A percentile compares a stretch with the other conserved stretches of the same genome.
These are phyloP conservation scores for Aschersonia sp. DNA, from an alignment of 2,329 filamentous ascomycete genomes.

Conservation along the genomic window DNA sequence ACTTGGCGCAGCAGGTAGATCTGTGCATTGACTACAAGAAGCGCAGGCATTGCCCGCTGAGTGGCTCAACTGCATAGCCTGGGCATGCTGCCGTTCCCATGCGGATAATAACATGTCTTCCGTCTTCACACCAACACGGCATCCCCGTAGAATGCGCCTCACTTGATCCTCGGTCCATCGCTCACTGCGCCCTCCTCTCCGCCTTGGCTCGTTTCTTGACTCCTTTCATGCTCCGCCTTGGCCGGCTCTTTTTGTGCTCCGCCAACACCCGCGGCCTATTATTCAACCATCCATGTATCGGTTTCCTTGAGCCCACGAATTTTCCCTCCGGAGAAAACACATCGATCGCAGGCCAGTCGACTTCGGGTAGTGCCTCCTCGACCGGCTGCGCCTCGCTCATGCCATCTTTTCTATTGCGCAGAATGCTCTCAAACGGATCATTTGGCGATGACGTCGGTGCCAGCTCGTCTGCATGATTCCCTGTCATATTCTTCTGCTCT, in stretches of 20 bases:
- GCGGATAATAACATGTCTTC: no score
- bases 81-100: not conserved
- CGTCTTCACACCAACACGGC: no score
- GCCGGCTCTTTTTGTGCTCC: conserved; percentile 37
- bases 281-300: conserved; percentile 59
- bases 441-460: not conserved
- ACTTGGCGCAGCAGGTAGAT: no score
- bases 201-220: conserved; percentile 26
- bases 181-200: conserved; percentile 9
- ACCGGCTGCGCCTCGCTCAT: not conserved
- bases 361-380: conserved; percentile 10
- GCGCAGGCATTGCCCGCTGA: not conserved
- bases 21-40: not conserved
- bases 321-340: conserved; percentile 77
- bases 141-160: no score
- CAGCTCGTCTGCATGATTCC: not conserved
- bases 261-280: conserved; percentile 38
- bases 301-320: conserved; percentile 51
- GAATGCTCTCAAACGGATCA: conserved; percentile 14
- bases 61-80: not conserved
- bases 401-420: conserved; percentile 11
- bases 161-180: no score
- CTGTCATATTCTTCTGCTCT: conserved; percentile 7
- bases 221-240: conserved; percentile 57
- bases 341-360: conserved; percentile 58